Base-by-base conservation (phyloP, 164 flowering plant species). In the Vitis cinerea region DNA sequence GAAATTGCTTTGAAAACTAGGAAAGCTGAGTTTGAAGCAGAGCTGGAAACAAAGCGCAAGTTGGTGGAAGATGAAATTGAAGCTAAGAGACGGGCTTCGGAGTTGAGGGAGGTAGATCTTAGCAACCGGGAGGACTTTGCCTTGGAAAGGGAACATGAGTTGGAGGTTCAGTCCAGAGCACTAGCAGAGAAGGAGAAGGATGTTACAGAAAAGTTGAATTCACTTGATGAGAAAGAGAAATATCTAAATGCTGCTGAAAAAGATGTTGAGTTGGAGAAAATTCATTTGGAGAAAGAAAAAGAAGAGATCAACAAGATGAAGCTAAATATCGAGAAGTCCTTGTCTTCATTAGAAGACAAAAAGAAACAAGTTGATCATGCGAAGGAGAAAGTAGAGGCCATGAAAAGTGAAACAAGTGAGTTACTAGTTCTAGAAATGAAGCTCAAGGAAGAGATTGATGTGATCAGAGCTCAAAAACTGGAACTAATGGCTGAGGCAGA, bases 381-480 rank as follows among this genome's bases (percentile, higher is more conserved):
- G 44, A 82, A 83, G 66, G 87, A 82, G 71, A 85, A 80, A 52
- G 55, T 89, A 59, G 86, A 85, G 74, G 83, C 84, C 65, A 71
- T 85, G 81, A 87, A 81, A 80, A 78, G 61, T 72, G 98, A 93
- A 75, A 82, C 89, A 63, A 68, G 67, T 72, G 97, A 93, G 68
- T 71, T 96, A 56, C 60, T 85, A 72, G 71, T 71, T 68, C 70
- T 93, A 3, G 97, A 93, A 77, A 72, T 75, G 70, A 91, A 84
- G 67, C 90, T 96, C 12, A 96, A 92, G 67, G 94, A 93, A 75
- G 99, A 96, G 79, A 82, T 96, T 72, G 99, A 93, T 73, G 58
- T 68, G 17, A 77, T 93, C 30, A 88, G 97, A 75, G 87, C 86
- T 55, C 87, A 93, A 73, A 89, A 84, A 74, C 62, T 66, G 55